These are phyloP conservation scores for Candida sp. DNA, from an alignment of 1,139 yeast species.

Conservation along the genomic window DNA sequence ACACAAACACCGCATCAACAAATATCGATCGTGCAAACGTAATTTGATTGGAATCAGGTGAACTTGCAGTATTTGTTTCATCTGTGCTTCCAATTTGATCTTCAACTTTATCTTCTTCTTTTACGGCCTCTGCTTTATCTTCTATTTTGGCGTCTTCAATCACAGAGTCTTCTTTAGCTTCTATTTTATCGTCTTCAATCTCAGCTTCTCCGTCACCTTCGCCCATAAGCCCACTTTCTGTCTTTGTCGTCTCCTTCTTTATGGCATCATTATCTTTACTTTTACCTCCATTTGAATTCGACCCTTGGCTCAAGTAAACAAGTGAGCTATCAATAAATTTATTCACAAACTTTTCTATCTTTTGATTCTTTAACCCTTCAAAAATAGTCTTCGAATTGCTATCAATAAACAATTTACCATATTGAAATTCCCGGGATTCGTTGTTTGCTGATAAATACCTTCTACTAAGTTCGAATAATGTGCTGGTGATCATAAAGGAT, in stretches of 20 bases:
- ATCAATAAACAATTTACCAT: constrained; percentile 21
- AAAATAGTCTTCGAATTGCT: constrained; percentile 14
- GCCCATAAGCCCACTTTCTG: neutral
- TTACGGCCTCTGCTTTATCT: constrained; percentile 1
- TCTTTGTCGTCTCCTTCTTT: neutral
- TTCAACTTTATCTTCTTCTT: neutral
- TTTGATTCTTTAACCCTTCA: constrained; percentile 21
- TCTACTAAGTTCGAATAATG: constrained; percentile 19
- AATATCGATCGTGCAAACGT: constrained; percentile 9
- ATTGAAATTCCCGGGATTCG: constrained; percentile 11
- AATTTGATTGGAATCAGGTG: neutral
- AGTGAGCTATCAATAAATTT: constrained; percentile 3
- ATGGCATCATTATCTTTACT: neutral
- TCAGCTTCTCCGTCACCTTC: too few species aligned
- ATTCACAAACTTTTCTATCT: constrained; percentile 17
- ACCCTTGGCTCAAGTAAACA: neutral
- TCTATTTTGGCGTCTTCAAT: neutral
- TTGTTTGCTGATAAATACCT: constrained; percentile 8
- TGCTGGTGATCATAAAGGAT: constrained; percentile 18
- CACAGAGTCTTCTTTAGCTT: neutral
- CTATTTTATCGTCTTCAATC: too few species aligned
- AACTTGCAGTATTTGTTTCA: neutral
- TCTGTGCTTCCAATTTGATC: neutral
- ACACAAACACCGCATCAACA: constrained; percentile 23
- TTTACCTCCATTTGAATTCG: neutral